Evolutionary conservation across 306 rosid genomes (phyloP).

Genomic region (Arachis hypogaea): DNA sequence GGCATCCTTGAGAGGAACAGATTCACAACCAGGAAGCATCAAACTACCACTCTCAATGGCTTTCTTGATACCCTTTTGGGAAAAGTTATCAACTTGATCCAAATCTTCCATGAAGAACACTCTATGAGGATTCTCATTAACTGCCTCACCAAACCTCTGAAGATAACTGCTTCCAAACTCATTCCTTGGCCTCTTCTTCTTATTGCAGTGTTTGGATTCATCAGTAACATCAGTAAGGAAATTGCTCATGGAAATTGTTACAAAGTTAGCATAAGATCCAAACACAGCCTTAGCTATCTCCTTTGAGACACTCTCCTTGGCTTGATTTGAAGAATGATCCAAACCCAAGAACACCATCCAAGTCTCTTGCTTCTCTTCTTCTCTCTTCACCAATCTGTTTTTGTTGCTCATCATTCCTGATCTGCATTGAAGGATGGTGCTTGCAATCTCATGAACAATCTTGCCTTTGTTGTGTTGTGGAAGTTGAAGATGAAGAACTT

Average conservation of each 20-base stretch:
- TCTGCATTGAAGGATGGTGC: constrained; percentile 65
- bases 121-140: constrained; percentile 81
- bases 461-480: constrained; percentile 51
- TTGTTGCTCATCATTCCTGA: constrained; percentile 53
- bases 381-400: constrained; percentile 30
- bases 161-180: constrained; percentile 57
- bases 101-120: constrained; percentile 81
- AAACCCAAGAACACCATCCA: constrained; percentile 68
- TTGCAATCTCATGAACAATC: constrained; percentile 55
- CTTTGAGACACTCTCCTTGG: constrained; percentile 71
- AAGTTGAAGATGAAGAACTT: constrained; percentile 22
- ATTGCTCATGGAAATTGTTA: constrained; percentile 54
- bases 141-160: constrained; percentile 73
- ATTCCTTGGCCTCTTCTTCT: constrained; percentile 58
- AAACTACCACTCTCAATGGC: constrained; percentile 66
- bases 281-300: constrained; percentile 72
- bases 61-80: constrained; percentile 66
- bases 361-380: constrained; percentile 58
- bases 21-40: constrained; percentile 55
- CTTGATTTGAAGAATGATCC: constrained; percentile 35
- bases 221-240: constrained; percentile 41
- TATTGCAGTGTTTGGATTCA: constrained; percentile 13
- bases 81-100: constrained; percentile 60
- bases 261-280: constrained; percentile 63
- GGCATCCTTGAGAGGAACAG: constrained; percentile 70